Evolutionary conservation across 306 rosid genomes (phyloP), one percentile per base, ranked within the genome.

Genomic region (Morella rubra): DNA sequence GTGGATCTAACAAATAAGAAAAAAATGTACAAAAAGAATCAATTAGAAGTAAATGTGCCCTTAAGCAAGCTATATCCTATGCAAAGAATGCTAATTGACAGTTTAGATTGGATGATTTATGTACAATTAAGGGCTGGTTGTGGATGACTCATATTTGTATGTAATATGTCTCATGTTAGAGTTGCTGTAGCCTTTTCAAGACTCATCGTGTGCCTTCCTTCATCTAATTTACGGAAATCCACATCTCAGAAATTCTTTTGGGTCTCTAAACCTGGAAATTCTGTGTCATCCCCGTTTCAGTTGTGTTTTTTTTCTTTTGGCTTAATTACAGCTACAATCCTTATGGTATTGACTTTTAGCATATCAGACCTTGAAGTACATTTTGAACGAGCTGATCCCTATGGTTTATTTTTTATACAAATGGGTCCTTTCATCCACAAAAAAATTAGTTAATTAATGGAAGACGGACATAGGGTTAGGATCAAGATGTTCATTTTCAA

Each of bases 1-100:
- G 94, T 20, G 97, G 98, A 92, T 95, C 98, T 90, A 83, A 75
- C 18, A 71, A 64, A 61, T 54, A 37, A 73, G 72, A 64, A 18
- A 52, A 71, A 5, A 81, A 76, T 44, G 55, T 65, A 76, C 42
- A 61, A 81, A n/a, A 73, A 6, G 56, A 60, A 9, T 37, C 20
- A 44, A 74, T 73, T 12, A 72, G 45, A 62, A 8, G 27, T 32
- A 69, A 10, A 24, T 12, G 24, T 76, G 20, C 12, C 20, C 27
- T 27, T 64, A 74, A 54, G 32, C 56, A 77, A 19, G 32, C 54
- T 47, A 18, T 9, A 73, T 42, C 4, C 1, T 12, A 9, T 4
- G 27, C 47, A 65, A 73, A 40, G 65, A 3, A 73, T 10, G 40
- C 10, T 37, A 75, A 14, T 61, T 65, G 44, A 19, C 16, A 37